Evolutionary conservation across 352 stramenopile genomes (phyloP).

Genomic region (Phytophthora parvispora): DNA sequence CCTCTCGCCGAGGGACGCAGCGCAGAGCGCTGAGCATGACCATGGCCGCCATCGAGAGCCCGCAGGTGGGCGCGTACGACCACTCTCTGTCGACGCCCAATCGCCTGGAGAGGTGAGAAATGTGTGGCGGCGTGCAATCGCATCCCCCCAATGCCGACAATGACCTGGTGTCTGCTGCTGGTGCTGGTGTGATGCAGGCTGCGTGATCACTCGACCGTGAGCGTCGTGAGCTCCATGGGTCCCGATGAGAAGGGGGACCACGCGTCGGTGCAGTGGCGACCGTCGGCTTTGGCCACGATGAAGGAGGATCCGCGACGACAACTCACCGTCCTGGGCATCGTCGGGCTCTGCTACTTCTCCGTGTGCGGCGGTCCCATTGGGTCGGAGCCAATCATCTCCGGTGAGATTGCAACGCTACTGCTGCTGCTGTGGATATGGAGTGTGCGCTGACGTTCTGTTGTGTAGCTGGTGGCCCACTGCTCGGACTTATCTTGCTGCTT

Average conservation of each 20-base stretch:
- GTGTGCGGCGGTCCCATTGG: slow-evolving; percentile 53
- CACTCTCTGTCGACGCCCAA: slow-evolving; percentile 39
- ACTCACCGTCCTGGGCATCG: slow-evolving; percentile 51
- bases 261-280: slow-evolving; percentile 33
- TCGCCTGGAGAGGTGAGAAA: slow-evolving; percentile 43
- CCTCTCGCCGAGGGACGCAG: neutral
- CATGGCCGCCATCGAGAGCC: slow-evolving; percentile 27
- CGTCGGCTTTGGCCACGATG: slow-evolving; percentile 33
- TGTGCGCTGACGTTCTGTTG: neutral
- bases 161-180: too few relatives aligned
- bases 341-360: slow-evolving; percentile 66
- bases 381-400: slow-evolving; percentile 56
- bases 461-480: slow-evolving; percentile 60
- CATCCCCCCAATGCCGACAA: neutral
- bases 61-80: slow-evolving; percentile 30
- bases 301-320: slow-evolving; percentile 53
- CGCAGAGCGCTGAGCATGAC: neutral
- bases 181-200: slow-evolving; percentile 15
- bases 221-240: slow-evolving; percentile 21
- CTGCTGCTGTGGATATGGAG: neutral
- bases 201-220: slow-evolving; percentile 24
- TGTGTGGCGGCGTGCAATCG: neutral
- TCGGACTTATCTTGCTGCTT: slow-evolving; percentile 89
- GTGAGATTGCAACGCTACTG: slow-evolving; percentile 18
- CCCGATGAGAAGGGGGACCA: slow-evolving; percentile 18